Evolutionary conservation across 2,329 filamentous ascomycete species (phyloP), one percentile per base, ranked within the genome.

Genomic region (Chaetomiaceae sp.): DNA sequence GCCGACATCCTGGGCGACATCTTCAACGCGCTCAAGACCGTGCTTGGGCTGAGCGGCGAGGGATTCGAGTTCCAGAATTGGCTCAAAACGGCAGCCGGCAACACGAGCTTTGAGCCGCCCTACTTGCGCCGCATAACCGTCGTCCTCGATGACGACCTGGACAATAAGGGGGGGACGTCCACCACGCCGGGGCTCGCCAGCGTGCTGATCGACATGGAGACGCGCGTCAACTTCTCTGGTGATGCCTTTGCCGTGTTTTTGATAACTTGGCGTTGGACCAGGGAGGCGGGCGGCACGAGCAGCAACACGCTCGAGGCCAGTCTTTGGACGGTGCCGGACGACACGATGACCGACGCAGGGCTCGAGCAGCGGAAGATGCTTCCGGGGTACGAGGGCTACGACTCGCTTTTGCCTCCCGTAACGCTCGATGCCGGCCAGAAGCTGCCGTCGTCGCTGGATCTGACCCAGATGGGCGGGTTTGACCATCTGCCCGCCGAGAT

Each of bases 141-240:
- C n/a, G 38, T 22, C 17, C 15, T 51, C 25, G 47, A 51, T 29
- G 20, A 44, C 47, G 47, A 49, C n/a, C n/a, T 17, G 1, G 25
- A 11, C 36, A n/a, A 19, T 40, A 38, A 39, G 34, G 47, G 47
- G 36, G 47, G 34, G 20, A 49, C 47, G 38, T n/a, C 47, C 11
- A 40, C 29, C 15, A 51, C 47, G 38, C 47, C 47, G 17, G 47
- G 47, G n/a, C 22, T 51, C 17, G 37, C 37, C 37, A 51, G 47
- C 38, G 47, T 51, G 23, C 47, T 43, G 36, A 42, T 51, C 39
- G 47, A 42, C 38, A 37, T 51, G 9, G 47, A 51, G 38, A 44
- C 47, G 27, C 38, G 47, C 27, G 47, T 51, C 25, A 51, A 42
- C 47, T 51, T 51, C 38, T 34, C 38, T 27, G 38, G 47, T 7